Conservation (phyloP, 2,329 filamentous ascomycete species). For the Calcarisporium arbuscula region DNA sequence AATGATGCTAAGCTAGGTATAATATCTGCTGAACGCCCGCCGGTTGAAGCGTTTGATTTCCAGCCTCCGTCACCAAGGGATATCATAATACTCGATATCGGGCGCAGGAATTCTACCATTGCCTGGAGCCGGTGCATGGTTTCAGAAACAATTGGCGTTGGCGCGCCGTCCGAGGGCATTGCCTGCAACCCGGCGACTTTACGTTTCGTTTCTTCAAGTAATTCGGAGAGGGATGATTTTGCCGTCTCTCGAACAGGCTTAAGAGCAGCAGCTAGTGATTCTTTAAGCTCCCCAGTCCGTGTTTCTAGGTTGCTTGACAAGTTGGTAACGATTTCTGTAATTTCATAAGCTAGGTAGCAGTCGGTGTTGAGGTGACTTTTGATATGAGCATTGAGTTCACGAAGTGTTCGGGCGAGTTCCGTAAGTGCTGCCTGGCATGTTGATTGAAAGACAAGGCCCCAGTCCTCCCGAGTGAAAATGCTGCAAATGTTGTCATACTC, state of each 20-base stretch:
- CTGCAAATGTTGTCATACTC: conserved; percentile 89
- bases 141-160: conserved; percentile 72
- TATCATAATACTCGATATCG: conserved; percentile 83
- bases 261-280: conserved; percentile 73
- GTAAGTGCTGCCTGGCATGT: conserved; percentile 73
- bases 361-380: conserved; percentile 81
- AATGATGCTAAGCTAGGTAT: conserved; percentile 70
- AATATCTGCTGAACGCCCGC: conserved; percentile 53
- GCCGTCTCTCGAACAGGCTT: conserved; percentile 89
- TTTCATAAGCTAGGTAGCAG: conserved; percentile 91
- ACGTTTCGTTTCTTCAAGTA: conserved; percentile 76
- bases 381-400: conserved; percentile 86
- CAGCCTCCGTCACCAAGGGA: conserved; percentile 92
- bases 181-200: conserved; percentile 59
- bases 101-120: conserved; percentile 79
- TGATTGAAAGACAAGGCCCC: conserved; percentile 69
- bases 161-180: conserved; percentile 71
- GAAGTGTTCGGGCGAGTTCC: conserved; percentile 78
- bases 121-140: conserved; percentile 81
- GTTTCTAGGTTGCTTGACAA: conserved; percentile 75
- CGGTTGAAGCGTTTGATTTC: conserved; percentile 49
- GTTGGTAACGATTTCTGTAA: conserved; percentile 80
- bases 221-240: conserved; percentile 73
- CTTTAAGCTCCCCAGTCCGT: conserved; percentile 79
- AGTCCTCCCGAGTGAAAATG: conserved; percentile 81